Percentiles rank a stretch among this genome's conserved stretches.
Evolutionary conservation across 2,329 filamentous ascomycete species (phyloP).

Genomic region (Macrophomina tecta): DNA sequence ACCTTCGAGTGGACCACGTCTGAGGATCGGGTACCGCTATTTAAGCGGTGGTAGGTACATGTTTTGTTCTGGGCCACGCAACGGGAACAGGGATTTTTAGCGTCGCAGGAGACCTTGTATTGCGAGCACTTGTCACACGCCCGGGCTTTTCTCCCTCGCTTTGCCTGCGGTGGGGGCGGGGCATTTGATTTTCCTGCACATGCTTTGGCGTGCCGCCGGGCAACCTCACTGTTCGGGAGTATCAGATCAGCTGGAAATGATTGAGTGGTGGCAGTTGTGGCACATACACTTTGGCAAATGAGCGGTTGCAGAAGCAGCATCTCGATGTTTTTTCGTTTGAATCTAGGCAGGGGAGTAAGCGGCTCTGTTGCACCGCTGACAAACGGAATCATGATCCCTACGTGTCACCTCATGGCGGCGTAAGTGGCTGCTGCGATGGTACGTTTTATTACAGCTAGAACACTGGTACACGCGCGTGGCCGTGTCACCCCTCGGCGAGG

Average conservation of each 20-base stretch:
- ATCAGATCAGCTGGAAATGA: not conserved
- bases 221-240: constrained; percentile 25
- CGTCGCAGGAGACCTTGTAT: constrained; percentile 27
- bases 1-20: not conserved
- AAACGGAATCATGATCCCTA: not conserved
- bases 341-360: not conserved
- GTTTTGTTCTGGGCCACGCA: constrained; percentile 15
- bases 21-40: not conserved
- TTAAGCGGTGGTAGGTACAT: constrained; percentile 26
- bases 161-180: constrained; percentile 15
- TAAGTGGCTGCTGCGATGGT: constrained; percentile 13
- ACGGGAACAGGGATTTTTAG: constrained; percentile 25
- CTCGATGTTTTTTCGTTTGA: not conserved
- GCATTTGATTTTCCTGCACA: constrained; percentile 22
- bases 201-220: constrained; percentile 23
- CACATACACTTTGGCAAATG: constrained; percentile 4
- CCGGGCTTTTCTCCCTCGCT: constrained; percentile 25
- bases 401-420: constrained; percentile 11
- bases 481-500: not conserved
- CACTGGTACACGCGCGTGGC: not conserved
- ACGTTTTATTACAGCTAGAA: not conserved
- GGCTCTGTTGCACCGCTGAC: not conserved
- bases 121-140: constrained; percentile 29
- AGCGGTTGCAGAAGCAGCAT: not conserved
- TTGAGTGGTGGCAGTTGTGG: not conserved